phyloP scores from a whole-genome alignment of 2,329 filamentous ascomycete genomes.

The Metarhizium humberi region DNA sequence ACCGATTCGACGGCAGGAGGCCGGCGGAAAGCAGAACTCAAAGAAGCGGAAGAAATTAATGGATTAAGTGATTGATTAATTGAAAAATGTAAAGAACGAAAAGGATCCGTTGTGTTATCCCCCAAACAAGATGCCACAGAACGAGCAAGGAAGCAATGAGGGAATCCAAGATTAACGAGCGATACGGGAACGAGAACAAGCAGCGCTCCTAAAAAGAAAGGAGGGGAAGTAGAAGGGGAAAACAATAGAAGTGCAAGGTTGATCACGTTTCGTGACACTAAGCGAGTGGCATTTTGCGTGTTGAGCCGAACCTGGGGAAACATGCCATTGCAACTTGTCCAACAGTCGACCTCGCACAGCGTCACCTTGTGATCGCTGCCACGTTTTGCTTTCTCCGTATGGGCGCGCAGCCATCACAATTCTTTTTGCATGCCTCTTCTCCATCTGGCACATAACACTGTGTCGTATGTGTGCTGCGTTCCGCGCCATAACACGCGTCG shows the following conservation, averaged over 20 bases:
- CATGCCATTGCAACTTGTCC: background rate
- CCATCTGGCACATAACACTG: background rate
- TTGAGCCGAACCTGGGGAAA: background rate
- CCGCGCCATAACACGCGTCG: no score
- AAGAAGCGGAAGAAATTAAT: background rate
- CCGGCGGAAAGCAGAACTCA: no score
- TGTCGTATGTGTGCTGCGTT: background rate
- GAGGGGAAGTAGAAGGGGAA: background rate
- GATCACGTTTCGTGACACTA: background rate
- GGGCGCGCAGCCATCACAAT: background rate
- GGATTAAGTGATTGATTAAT: no score
- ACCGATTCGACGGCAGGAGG: background rate
- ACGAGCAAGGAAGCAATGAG: background rate
- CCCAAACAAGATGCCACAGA: background rate
- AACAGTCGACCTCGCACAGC: background rate
- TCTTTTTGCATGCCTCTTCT: background rate
- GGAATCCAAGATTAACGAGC: background rate
- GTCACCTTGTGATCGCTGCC: background rate
- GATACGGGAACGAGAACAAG: background rate
- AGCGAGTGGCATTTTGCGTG: background rate
- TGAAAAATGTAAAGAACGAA: no score
- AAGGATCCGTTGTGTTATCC: background rate
- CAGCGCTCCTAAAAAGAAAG: background rate
- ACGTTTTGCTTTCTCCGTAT: background rate
- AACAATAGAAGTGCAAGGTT: background rate